phyloP scores from a whole-genome alignment of 306 rosid genomes.

The Rosa persica region DNA sequence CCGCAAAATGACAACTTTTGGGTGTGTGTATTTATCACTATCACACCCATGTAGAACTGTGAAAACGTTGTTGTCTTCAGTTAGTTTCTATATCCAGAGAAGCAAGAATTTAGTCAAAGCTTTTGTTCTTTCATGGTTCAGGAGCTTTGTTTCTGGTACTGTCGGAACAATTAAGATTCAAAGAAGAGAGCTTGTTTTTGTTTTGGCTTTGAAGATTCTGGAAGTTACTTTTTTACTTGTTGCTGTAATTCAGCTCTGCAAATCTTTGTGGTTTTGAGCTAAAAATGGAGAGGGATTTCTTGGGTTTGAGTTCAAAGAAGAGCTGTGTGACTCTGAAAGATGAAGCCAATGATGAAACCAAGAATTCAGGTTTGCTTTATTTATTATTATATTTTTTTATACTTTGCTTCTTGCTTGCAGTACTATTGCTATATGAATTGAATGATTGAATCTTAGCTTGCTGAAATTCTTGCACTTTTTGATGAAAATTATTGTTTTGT shows the following conservation, averaged over 20 bases:
- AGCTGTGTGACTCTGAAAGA: conserved; percentile 34
- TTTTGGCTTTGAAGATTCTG: not conserved
- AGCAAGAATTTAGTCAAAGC: conserved; percentile 8
- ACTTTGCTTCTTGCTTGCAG: not conserved
- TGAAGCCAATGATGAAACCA: conserved; percentile 35
- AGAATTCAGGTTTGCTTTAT: conserved; percentile 47
- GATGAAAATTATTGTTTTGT: conserved; percentile 9
- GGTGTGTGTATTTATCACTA: not conserved
- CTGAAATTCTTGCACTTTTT: not conserved
- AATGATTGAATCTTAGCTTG: not conserved
- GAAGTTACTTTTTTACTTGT: not conserved
- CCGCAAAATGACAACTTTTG: not conserved
- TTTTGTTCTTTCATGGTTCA: conserved; percentile 8
- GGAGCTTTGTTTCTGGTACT: not conserved
- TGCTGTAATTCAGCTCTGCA: conserved; percentile 10
- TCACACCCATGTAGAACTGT: not conserved
- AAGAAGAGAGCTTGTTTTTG: not conserved
- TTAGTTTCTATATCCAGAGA: conserved; percentile 5
- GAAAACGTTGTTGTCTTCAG: not conserved
- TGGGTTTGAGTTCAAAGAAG: conserved; percentile 57
- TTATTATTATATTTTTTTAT: too few relatives aligned
- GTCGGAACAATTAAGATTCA: not conserved
- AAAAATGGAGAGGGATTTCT: conserved; percentile 68
- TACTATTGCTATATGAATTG: not conserved
- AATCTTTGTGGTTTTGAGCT: not conserved